Evolutionary conservation across 1,139 yeast species (phyloP).

Genomic region (Suhomyces choctaworum): DNA sequence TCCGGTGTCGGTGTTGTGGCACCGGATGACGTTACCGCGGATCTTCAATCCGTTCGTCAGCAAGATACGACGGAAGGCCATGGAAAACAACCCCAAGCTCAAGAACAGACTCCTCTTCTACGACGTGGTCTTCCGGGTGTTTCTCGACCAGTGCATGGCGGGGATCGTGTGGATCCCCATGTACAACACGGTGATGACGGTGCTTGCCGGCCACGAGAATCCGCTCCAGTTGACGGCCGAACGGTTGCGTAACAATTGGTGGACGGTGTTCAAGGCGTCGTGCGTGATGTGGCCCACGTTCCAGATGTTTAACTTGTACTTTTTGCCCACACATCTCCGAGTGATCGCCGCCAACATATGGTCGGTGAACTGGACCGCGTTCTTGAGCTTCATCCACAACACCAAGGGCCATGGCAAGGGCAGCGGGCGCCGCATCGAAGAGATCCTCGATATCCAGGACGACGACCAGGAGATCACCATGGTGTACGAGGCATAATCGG

Average conservation of each 20-base stretch:
- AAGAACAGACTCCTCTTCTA: conserved; percentile 22
- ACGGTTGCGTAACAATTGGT: conserved; percentile 43
- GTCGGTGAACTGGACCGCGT: conserved; percentile 49
- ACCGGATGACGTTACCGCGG: conserved; percentile 52
- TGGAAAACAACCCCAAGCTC: conserved; percentile 17
- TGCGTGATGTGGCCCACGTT: conserved; percentile 51
- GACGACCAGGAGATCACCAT: conserved; percentile 30
- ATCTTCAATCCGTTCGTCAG: conserved; percentile 45
- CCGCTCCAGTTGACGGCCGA: conserved; percentile 36
- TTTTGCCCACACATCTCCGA: conserved; percentile 44
- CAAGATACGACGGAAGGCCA: conserved; percentile 15
- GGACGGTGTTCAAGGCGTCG: conserved; percentile 42
- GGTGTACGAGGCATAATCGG: conserved; percentile 25
- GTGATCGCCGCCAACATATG: conserved; percentile 42
- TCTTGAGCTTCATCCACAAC: conserved; percentile 46
- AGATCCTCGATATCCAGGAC: conserved; percentile 42
- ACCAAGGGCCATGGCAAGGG: conserved; percentile 48
- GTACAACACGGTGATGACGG: conserved; percentile 44
- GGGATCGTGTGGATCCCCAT: conserved; percentile 46
- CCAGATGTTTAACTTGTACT: conserved; percentile 40
- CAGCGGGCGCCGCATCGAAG: conserved; percentile 38
- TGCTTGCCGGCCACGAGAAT: conserved; percentile 38
- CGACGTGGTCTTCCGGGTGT: conserved; percentile 39
- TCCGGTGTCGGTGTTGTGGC: conserved; percentile 74
- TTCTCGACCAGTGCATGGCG: conserved; percentile 38